Evolutionary conservation across 495 filamentous ascomycete genomes (phyloP).

Genomic region (Penicillium lividum): DNA sequence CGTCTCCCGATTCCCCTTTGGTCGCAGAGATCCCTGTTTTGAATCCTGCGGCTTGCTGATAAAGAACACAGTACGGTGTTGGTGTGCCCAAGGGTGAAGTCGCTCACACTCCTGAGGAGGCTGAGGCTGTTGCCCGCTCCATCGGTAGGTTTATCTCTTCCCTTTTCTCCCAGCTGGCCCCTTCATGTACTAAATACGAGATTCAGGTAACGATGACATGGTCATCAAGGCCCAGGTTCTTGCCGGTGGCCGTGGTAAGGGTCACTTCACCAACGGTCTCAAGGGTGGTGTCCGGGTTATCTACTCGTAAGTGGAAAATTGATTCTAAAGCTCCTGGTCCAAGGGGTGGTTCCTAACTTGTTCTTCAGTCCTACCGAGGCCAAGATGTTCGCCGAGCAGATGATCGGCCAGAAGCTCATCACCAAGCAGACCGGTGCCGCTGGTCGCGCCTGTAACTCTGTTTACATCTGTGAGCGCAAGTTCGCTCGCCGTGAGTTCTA

Average conservation of each 20-base stretch:
- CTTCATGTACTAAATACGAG: constrained; percentile 29
- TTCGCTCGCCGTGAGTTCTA: constrained; percentile 99
- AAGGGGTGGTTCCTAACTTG: not conserved
- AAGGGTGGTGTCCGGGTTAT: constrained; percentile 98
- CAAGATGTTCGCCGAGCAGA: constrained; percentile 97
- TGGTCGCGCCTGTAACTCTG: constrained; percentile 90
- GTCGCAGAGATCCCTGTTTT: constrained; percentile 23
- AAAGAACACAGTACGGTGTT: constrained; percentile 75
- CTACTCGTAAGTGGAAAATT: constrained; percentile 71
- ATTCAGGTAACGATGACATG: constrained; percentile 82
- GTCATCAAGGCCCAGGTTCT: constrained; percentile 99
- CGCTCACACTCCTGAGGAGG: constrained; percentile 79
- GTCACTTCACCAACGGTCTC: constrained; percentile 94
- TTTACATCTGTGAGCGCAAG: constrained; percentile 99
- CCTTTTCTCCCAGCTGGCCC: constrained; percentile 5
- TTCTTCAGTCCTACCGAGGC: constrained; percentile 69
- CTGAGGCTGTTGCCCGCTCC: constrained; percentile 84
- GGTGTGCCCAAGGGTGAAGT: constrained; percentile 87
- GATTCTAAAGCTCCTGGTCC: not conserved
- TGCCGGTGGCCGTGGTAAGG: constrained; percentile 95
- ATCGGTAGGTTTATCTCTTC: constrained; percentile 58
- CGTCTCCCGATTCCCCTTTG: constrained; percentile 18
- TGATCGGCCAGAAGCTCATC: constrained; percentile 99
- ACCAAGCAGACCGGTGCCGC: constrained; percentile 96
- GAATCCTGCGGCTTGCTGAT: constrained; percentile 28